Base-by-base conservation (phyloP, 2,329 filamentous ascomycete species). In the Trichoderma guizhouense region DNA sequence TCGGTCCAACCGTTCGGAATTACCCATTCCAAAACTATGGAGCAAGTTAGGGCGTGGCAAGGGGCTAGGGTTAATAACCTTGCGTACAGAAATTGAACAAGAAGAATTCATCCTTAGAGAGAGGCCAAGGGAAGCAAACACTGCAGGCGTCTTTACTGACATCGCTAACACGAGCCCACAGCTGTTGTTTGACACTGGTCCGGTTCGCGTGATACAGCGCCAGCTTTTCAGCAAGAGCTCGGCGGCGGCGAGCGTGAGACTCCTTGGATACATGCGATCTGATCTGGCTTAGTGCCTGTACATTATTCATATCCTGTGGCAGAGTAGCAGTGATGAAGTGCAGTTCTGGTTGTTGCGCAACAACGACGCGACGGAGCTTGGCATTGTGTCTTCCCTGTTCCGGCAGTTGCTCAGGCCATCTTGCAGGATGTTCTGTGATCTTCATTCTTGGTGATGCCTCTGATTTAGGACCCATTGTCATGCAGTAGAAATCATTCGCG, bases 251-350 rank as follows among this genome's bases (percentile, higher is more conserved):
- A 62, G 60, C 60, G 34, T 62, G 60, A 43, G 60, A 62, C 24
- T 62, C 60, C 9, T 62, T 62, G 32, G 60, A 62, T 39, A 62
- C 60, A 62, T 62, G 60, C 14, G 60, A 62, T 62, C 60, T 62
- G 32, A 62, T 62, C 34, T 62, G 60, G 21, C 60, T 62, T 62
- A 62, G 21, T 21, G 60, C 60, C 26, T 62, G 34, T 2, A 26
- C 6, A 43, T 43, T 62, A 21, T 26, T 62, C 34, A 62, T 43
- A 11, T 62, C 34, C 26, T 62, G 34, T 62, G 60, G 60, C 34
- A 62, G 34, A n/a, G 28, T 60, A n/a, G 57, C 26, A 51, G 43
- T 51, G n/a, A 51, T 51, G 9, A 51, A 51, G 9, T 51, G 43
- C 43, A 51, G 43, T 21, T 9, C n/a, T n/a, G 43, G 43, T 21